Evolutionary conservation across 2,329 filamentous ascomycete species (phyloP).

Genomic region (Aspergillus sp.): DNA sequence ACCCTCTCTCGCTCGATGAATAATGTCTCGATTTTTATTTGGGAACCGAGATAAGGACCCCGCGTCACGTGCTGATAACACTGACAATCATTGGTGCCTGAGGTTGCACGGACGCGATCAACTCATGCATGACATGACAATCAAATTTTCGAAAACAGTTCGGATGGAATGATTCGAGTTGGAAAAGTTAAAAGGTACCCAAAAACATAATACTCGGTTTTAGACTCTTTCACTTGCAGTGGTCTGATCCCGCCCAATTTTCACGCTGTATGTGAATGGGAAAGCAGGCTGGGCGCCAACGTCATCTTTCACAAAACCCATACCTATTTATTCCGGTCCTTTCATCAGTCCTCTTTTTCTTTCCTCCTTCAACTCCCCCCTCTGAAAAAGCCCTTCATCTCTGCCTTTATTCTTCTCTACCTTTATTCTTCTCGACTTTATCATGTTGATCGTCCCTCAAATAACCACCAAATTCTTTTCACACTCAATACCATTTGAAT

Average conservation of each 20-base stretch:
- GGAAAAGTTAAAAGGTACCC: background rate
- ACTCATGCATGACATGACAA: background rate
- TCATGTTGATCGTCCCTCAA: constrained; percentile 21
- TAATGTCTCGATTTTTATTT: background rate
- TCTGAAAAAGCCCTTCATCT: background rate
- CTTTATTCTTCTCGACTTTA: constrained; percentile 7
- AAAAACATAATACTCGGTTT: background rate
- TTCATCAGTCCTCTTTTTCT: constrained; percentile 13
- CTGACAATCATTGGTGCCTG: constrained; percentile 10
- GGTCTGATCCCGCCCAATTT: background rate
- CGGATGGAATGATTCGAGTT: background rate
- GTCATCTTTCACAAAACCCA: background rate
- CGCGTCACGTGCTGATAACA: constrained; percentile 23
- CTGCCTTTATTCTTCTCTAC: background rate
- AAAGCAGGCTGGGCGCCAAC: background rate
- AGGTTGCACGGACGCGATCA: background rate
- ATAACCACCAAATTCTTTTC: constrained; percentile 15
- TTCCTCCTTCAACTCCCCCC: constrained; percentile 10
- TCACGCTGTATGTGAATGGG: background rate
- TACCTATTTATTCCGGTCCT: background rate
- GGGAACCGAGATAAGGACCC: constrained; percentile 17
- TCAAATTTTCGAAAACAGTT: background rate
- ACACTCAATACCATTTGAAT: constrained; percentile 21
- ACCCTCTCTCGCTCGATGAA: background rate
- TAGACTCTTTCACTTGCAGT: no score